phyloP scores from a whole-genome alignment of 139 green algal genomes.

The Nannochloris sp. region DNA sequence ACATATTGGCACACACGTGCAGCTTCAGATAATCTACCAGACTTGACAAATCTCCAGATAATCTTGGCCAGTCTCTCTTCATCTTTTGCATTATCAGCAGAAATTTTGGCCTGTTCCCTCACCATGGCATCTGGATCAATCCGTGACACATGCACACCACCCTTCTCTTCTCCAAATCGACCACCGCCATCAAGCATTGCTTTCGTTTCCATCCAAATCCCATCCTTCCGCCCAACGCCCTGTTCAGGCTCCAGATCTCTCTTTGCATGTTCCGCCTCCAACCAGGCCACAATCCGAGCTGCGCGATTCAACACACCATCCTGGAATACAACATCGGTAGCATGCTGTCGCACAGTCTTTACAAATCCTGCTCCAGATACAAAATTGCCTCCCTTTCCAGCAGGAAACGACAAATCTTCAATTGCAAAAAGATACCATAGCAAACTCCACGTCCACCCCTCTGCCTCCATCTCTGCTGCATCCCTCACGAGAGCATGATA shows the following conservation, averaged over 20 bases:
- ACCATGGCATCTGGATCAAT: conserved; percentile 68
- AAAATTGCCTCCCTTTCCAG: conserved; percentile 31
- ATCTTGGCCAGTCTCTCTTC: conserved; percentile 48
- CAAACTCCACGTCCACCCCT: conserved; percentile 56
- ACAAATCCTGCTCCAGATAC: conserved; percentile 33
- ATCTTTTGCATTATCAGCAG: conserved; percentile 33
- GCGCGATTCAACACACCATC: conserved; percentile 29
- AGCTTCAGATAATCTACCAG: conserved; percentile 44
- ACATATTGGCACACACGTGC: conserved; percentile 34
- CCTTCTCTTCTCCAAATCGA: neutral
- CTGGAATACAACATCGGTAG: conserved; percentile 29
- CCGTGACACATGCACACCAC: conserved; percentile 32
- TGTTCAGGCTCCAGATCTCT: neutral
- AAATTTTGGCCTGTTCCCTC: conserved; percentile 15
- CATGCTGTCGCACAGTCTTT: conserved; percentile 36
- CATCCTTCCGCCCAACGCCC: conserved; percentile 28
- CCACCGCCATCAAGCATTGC: conserved; percentile 2
- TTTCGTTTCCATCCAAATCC: conserved; percentile 57
- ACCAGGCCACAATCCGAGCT: conserved; percentile 53
- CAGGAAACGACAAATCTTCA: conserved; percentile 34
- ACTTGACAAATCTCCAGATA: conserved; percentile 62
- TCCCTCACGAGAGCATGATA: conserved; percentile 35
- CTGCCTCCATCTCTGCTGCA: conserved; percentile 47
- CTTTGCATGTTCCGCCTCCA: conserved; percentile 43
- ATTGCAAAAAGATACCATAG: conserved; percentile 41